Percentiles rank a stretch among this genome's conserved stretches.
Evolutionary conservation across 768 basidiomycete genomes (phyloP).

Genomic region (Gymnopilus dilepis): DNA sequence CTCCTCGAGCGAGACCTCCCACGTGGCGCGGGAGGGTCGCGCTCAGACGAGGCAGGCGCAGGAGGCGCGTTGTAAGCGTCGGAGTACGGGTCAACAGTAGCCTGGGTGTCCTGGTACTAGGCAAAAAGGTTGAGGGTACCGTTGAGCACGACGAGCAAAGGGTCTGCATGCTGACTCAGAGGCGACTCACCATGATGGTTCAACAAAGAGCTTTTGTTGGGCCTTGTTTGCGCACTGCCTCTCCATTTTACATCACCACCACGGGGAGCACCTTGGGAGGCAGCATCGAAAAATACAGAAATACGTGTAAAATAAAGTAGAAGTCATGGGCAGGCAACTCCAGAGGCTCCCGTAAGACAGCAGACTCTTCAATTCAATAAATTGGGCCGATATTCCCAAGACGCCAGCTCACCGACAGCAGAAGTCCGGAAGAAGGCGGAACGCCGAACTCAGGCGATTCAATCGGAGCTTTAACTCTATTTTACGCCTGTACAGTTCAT

Average conservation of each 20-base stretch:
- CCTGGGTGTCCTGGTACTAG: constrained; percentile 69
- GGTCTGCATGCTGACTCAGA: constrained; percentile 9
- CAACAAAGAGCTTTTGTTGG: constrained; percentile 50
- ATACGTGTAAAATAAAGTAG: neutral
- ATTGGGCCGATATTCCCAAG: neutral
- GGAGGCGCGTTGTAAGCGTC: constrained; percentile 80
- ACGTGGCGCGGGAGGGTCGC: constrained; percentile 59
- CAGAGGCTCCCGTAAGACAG: too few relatives aligned
- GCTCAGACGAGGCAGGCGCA: constrained; percentile 53
- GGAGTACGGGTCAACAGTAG: constrained; percentile 79
- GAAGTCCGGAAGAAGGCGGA: constrained; percentile 10
- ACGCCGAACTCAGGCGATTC: constrained; percentile 21
- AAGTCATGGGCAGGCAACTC: too few relatives aligned
- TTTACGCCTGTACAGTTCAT: constrained; percentile 66
- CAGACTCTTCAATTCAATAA: neutral
- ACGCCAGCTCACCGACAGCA: neutral
- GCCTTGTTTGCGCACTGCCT: constrained; percentile 42
- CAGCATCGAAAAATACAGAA: neutral
- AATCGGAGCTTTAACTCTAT: constrained; percentile 51
- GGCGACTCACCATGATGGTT: constrained; percentile 75
- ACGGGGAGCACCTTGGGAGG: neutral
- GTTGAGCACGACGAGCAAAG: constrained; percentile 21
- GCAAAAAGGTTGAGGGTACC: constrained; percentile 15
- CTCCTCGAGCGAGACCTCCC: constrained; percentile 81
- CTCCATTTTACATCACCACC: constrained; percentile 19